Evolutionary conservation across 2,329 filamentous ascomycete genomes (phyloP).

Genomic region (Exophiala dermatitidis): DNA sequence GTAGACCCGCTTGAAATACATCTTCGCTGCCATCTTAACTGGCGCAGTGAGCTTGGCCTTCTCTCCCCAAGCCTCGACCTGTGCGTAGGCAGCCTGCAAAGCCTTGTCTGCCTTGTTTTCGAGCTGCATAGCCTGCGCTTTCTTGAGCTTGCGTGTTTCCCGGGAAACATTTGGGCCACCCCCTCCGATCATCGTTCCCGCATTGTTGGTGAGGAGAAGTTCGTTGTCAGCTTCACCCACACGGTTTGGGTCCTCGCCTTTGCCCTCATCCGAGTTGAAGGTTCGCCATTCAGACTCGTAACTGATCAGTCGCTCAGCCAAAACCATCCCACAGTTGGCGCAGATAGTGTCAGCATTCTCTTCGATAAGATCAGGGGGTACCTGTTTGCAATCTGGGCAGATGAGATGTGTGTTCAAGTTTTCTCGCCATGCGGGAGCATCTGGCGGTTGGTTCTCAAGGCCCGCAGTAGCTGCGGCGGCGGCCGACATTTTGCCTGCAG

Average conservation of each 20-base stretch:
- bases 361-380: constrained; percentile 85
- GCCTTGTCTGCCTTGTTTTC: constrained; percentile 77
- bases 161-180: constrained; percentile 59
- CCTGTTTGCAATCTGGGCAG: constrained; percentile 85
- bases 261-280: constrained; percentile 96
- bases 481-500: constrained; percentile 31
- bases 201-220: constrained; percentile 64
- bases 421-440: constrained; percentile 56
- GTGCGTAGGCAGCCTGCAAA: constrained; percentile 74
- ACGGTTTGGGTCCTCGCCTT: constrained; percentile 86
- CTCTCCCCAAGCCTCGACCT: constrained; percentile 83
- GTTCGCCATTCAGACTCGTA: constrained; percentile 97
- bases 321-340: constrained; percentile 80
- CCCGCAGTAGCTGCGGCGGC: constrained; percentile 34
- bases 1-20: constrained; percentile 89
- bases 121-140: constrained; percentile 73
- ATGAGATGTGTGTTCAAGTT: constrained; percentile 80
- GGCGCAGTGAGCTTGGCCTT: constrained; percentile 71
- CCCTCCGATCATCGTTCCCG: constrained; percentile 37
- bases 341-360: constrained; percentile 93
- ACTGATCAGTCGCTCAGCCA: constrained; percentile 87
- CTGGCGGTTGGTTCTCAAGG: constrained; percentile 35
- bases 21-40: constrained; percentile 83
- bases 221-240: constrained; percentile 90
- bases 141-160: constrained; percentile 59